Percentiles rank a stretch among this genome's conserved stretches.
phyloP scores from a whole-genome alignment of 768 basidiomycete species.

The Kwoniella sp. region DNA sequence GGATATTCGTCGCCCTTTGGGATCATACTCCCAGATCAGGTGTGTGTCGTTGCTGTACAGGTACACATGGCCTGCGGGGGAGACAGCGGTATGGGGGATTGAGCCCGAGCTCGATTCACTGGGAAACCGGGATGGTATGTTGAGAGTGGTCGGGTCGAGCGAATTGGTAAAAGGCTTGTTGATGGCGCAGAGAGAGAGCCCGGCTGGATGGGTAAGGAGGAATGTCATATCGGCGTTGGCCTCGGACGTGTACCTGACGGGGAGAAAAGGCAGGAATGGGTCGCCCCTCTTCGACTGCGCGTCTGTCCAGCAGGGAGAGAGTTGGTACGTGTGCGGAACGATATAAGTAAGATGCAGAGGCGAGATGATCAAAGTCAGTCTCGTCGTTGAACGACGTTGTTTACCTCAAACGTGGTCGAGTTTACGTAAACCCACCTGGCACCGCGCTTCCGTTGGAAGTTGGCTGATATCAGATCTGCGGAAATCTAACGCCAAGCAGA shows the following conservation, averaged over 20 bases:
- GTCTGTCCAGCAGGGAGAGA: too few species aligned
- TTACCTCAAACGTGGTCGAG: too few species aligned
- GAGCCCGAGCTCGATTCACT: too few species aligned
- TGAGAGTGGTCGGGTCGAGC: background rate
- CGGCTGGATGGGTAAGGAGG: constrained; percentile 11
- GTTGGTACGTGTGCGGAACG: too few species aligned
- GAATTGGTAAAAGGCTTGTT: background rate
- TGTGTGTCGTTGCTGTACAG: background rate
- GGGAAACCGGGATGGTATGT: constrained; percentile 27
- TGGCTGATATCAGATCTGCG: too few species aligned
- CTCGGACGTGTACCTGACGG: background rate
- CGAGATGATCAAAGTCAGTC: constrained; percentile 7
- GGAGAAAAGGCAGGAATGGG: too few species aligned
- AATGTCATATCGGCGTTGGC: constrained; percentile 3
- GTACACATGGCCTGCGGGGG: constrained; percentile 13
- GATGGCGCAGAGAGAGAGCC: background rate
- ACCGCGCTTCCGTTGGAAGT: background rate
- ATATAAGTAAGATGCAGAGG: background rate
- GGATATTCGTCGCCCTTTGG: constrained; percentile 11
- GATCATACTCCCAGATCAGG: constrained; percentile 30
- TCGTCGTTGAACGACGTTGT: constrained; percentile 9
- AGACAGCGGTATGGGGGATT: constrained; percentile 4
- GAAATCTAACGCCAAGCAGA: too few species aligned
- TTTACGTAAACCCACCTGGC: too few species aligned
- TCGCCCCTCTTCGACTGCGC: too few species aligned